phyloP scores from a whole-genome alignment of 2,329 filamentous ascomycete genomes.

The Fusarium abutilonis region DNA sequence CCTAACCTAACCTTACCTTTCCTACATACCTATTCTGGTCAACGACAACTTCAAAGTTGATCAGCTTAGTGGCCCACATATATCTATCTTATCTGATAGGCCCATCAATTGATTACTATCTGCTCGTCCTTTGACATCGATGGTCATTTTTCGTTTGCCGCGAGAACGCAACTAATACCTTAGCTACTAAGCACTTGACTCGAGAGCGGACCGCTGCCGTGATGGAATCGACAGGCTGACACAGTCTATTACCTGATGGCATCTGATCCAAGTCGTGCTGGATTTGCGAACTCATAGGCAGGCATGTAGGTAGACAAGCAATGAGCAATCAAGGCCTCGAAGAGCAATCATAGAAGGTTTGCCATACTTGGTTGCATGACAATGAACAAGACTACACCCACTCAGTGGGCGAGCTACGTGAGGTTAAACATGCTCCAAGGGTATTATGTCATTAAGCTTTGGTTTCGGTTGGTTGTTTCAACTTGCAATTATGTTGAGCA shows the following conservation, averaged over 20 bases:
- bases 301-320: conserved; percentile 12
- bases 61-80: conserved; percentile 25
- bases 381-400: conserved; percentile 15
- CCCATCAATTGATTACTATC: background rate
- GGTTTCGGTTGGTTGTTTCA: conserved; percentile 32
- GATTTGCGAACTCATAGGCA: conserved; percentile 14
- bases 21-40: conserved; percentile 25
- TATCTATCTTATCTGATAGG: background rate
- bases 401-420: background rate
- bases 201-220: conserved; percentile 2
- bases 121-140: conserved; percentile 12
- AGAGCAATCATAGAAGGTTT: conserved; percentile 12
- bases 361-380: conserved; percentile 5
- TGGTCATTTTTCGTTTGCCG: conserved; percentile 5
- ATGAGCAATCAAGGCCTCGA: conserved; percentile 11
- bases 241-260: background rate
- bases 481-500: conserved; percentile 17
- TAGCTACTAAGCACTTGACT: conserved; percentile 20
- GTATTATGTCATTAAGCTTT: conserved; percentile 24
- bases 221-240: conserved; percentile 6
- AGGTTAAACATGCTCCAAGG: conserved; percentile 9
- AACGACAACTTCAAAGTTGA: conserved; percentile 12
- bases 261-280: background rate
- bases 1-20: background rate
- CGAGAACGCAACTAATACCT: conserved; percentile 2